Base-by-base conservation (phyloP, 2,329 filamentous ascomycete species). In the Teratosphaeriaceae sp. region DNA sequence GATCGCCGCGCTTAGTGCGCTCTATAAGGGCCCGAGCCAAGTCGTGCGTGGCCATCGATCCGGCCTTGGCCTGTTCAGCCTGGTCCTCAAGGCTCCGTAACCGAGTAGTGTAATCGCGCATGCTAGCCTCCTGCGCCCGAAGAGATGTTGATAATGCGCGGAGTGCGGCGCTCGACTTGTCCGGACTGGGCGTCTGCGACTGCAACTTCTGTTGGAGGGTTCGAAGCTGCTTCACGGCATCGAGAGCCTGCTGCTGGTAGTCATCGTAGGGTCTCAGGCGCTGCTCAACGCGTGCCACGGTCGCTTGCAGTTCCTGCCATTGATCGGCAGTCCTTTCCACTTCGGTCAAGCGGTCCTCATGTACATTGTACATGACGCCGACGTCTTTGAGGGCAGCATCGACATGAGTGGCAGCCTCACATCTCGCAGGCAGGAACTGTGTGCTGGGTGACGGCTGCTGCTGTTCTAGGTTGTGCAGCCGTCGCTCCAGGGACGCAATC, bases 181-280 rank as follows among this genome's bases (percentile, higher is more conserved):
- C 19, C 20, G 36, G 36, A 12, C 30, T 35, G 16, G 31, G 15
- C 5, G 19, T 26, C 6, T 12, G 19, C 7, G 30, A 22, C 23
- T 36, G 40, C 21, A 42, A 15, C 5, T 21, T 11, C 13, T 11
- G n/a, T 22, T 42, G 20, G 7, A 42, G 7, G 5, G 34, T 20
- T 16, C 33, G 24, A 8, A 47, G 36, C 29, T 47, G 44, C 41
- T 43, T n/a, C 4, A 43, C 41, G 1, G 40, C 44, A 20, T 26
- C 19, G 7, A 37, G 36, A 3, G 41, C 40, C n/a, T 47, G 35
- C 31, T 30, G 15, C 16, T 36, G 35, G 19, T 44, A 47, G n/a
- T 37, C 36, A 12, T 43, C 40, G 41, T 40, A 47, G 11, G 44
- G 44, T 24, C 44, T 40, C 6, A 45, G 2, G 7, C 43, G 38